phyloP scores from a whole-genome alignment of 179 eudicot species.

The Corrigiola litoralis region DNA sequence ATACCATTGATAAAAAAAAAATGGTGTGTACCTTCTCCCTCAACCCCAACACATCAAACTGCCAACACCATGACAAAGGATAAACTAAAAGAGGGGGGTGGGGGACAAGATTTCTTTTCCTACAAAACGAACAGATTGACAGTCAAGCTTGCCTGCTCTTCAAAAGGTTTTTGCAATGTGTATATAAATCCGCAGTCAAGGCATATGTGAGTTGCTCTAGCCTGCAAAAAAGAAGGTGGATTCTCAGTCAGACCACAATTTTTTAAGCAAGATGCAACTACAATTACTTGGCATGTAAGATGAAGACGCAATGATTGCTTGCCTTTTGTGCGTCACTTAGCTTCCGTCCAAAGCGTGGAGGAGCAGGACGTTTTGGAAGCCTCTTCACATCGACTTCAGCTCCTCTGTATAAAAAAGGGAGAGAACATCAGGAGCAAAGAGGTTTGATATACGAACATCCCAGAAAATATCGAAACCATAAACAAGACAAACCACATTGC shows the following conservation, averaged over 20 bases:
- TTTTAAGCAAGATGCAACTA: background rate
- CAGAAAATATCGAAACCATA: too few relatives aligned
- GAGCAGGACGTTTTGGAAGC: constrained; percentile 88
- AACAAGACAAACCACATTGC: too few relatives aligned
- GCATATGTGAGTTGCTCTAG: constrained; percentile 93
- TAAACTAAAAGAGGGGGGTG: too few relatives aligned
- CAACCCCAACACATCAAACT: too few relatives aligned
- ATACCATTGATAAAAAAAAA: too few relatives aligned
- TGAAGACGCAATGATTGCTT: constrained; percentile 13
- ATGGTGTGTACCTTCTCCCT: too few relatives aligned
- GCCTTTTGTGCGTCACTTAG: constrained; percentile 86
- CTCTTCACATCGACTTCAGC: constrained; percentile 81
- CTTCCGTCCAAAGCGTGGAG: constrained; percentile 93
- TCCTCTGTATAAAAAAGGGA: constrained; percentile 46
- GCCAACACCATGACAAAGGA: too few relatives aligned
- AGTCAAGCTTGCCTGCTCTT: constrained; percentile 88
- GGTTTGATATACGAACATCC: background rate
- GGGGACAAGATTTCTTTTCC: too few relatives aligned
- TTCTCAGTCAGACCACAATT: background rate
- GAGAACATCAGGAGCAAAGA: background rate
- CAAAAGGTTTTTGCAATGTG: constrained; percentile 70
- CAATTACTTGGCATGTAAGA: background rate
- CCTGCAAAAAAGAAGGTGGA: constrained; percentile 35
- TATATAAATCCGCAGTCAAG: constrained; percentile 94
- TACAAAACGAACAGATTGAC: too few relatives aligned